These are phyloP conservation scores for Aschersonia sp. DNA, from an alignment of 2,329 filamentous ascomycete species.

Conservation along the genomic window DNA sequence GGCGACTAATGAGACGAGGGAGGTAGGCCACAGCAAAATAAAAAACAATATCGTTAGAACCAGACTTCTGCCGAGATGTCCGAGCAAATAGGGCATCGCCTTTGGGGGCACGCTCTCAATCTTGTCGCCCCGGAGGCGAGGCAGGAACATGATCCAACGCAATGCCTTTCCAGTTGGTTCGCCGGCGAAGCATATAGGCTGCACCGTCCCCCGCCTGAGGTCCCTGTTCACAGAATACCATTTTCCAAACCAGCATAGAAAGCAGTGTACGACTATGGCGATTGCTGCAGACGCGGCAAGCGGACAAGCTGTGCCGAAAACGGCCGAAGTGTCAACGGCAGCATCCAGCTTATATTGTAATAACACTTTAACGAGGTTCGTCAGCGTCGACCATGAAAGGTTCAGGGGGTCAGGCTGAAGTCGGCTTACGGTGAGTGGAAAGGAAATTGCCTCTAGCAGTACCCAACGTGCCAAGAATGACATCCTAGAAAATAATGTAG, in stretches of 20 bases:
- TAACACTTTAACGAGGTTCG: too few species aligned
- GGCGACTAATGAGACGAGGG: not conserved
- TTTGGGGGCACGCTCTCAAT: not conserved
- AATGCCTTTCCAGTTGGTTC: not conserved
- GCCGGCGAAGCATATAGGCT: conserved; percentile 28
- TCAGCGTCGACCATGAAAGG: too few species aligned
- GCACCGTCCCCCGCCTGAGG: conserved; percentile 26
- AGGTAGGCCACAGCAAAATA: not conserved
- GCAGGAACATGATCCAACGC: not conserved
- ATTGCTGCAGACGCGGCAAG: conserved; percentile 19
- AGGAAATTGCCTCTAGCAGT: conserved; percentile 1
- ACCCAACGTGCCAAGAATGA: not conserved
- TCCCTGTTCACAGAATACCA: conserved; percentile 31
- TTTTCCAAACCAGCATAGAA: conserved; percentile 28
- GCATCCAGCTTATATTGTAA: not conserved
- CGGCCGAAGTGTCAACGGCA: not conserved
- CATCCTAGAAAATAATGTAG: conserved; percentile 1
- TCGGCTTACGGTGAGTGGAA: not conserved
- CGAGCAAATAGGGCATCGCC: not conserved
- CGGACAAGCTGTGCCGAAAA: not conserved
- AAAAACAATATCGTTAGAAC: not conserved
- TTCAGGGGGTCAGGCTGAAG: not conserved
- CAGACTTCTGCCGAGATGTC: not conserved
- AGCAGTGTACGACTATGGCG: conserved; percentile 34
- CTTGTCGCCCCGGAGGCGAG: not conserved